Percentiles rank a stretch among this genome's conserved stretches.
Conservation (phyloP, 148 eudicot species). For the Bassia scoparia region DNA sequence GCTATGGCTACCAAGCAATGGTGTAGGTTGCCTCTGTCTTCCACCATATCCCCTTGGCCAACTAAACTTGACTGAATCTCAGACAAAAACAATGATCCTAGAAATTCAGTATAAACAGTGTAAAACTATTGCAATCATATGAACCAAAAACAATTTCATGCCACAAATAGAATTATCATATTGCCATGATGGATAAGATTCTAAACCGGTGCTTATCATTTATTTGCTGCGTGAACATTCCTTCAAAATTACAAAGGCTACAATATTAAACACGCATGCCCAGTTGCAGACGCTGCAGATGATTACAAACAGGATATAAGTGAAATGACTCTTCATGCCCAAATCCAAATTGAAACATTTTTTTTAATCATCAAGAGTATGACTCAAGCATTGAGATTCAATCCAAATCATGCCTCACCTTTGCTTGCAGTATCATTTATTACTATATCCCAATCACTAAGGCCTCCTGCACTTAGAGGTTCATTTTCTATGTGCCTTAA, state of each 20-base stretch:
- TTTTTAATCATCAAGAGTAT: too few species aligned
- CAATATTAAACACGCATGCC: neutral
- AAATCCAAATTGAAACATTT: neutral
- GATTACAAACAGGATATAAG: neutral
- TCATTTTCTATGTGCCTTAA: constrained; percentile 44
- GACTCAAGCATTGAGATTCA: neutral
- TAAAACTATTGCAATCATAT: neutral
- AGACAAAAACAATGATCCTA: constrained; percentile 8
- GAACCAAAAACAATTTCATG: neutral
- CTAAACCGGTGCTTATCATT: neutral
- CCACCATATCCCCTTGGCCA: constrained; percentile 4
- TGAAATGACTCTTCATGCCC: neutral
- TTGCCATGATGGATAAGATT: neutral
- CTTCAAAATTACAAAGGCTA: neutral
- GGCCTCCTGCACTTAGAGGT: neutral
- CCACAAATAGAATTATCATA: neutral
- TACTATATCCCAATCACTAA: neutral
- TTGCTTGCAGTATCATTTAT: neutral
- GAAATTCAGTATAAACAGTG: constrained; percentile 3
- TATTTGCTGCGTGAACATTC: neutral
- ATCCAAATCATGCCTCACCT: neutral
- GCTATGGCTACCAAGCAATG: neutral
- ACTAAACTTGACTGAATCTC: constrained; percentile 2
- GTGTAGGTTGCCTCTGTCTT: constrained; percentile 3
- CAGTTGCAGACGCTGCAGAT: constrained; percentile 3